Percentiles rank a stretch among this genome's conserved stretches.
Evolutionary conservation across 495 filamentous ascomycete species (phyloP).

Genomic region (Cercophora scortea): DNA sequence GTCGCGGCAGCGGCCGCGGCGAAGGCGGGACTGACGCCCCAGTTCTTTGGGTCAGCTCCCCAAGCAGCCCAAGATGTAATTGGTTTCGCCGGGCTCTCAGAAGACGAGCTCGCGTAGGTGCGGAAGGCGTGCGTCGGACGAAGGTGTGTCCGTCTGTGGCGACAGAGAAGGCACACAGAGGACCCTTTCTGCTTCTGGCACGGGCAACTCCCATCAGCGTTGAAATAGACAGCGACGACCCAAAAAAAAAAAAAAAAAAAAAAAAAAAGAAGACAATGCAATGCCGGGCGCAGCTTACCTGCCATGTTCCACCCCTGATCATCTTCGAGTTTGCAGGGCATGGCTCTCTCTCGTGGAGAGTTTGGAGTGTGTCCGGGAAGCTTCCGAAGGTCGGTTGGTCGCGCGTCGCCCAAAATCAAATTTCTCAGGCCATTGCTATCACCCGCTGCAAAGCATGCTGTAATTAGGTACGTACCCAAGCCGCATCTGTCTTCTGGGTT

Average conservation of each 20-base stretch:
- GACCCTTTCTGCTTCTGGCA: conserved; percentile 5
- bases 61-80: too few species aligned
- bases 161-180: conserved; percentile 20
- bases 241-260: neutral
- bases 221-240: neutral
- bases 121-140: neutral
- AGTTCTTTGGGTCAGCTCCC: too few species aligned
- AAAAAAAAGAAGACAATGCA: neutral
- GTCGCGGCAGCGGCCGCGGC: too few species aligned
- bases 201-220: neutral
- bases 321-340: conserved; percentile 16
- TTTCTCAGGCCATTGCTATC: too few species aligned
- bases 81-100: neutral
- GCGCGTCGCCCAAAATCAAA: neutral
- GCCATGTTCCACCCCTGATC: conserved; percentile 28
- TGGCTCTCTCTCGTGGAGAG: conserved; percentile 9
- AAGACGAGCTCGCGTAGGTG: neutral
- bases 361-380: neutral
- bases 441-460: too few species aligned
- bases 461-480: too few species aligned
- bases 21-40: too few species aligned
- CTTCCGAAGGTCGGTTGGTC: too few species aligned
- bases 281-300: conserved; percentile 12
- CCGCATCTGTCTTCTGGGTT: too few species aligned
- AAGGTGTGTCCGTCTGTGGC: conserved; percentile 4